These are phyloP conservation scores for Silene latifolia DNA, from an alignment of 148 eudicot species.

Conservation along the genomic window DNA sequence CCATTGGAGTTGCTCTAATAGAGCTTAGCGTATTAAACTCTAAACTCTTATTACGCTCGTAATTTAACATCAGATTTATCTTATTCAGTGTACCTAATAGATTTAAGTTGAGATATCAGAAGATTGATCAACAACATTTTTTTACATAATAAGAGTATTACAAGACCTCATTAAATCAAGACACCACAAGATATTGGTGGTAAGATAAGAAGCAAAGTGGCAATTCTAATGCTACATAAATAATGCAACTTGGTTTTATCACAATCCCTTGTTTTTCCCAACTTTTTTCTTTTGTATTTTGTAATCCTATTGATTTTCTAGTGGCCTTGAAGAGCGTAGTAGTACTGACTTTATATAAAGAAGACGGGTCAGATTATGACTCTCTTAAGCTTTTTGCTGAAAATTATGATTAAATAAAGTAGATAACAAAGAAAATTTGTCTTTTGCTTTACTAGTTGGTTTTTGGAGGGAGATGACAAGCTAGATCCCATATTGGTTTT, in stretches of 20 bases:
- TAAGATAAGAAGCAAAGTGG: slow-evolving; percentile 12
- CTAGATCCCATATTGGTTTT: too few species aligned
- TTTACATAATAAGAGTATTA: too few species aligned
- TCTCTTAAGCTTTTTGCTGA: background rate
- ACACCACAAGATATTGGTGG: too few species aligned
- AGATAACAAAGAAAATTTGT: background rate
- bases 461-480: too few species aligned
- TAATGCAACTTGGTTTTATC: slow-evolving; percentile 8
- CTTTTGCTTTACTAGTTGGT: background rate
- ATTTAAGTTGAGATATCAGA: too few species aligned
- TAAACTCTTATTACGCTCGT: too few species aligned
- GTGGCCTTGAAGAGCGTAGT: background rate
- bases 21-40: too few species aligned
- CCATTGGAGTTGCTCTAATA: too few species aligned
- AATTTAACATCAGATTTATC: too few species aligned
- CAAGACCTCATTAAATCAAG: too few species aligned
- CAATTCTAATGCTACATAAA: background rate
- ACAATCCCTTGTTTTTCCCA: background rate
- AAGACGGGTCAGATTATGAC: background rate
- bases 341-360: background rate
- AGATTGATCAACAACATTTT: too few species aligned
- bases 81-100: too few species aligned
- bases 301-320: background rate
- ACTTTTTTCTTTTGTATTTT: background rate
- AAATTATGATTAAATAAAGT: background rate